Percentiles rank a stretch among this genome's conserved stretches.
Conservation (phyloP, 257 asterid species). For the Lycium ferocissimum region DNA sequence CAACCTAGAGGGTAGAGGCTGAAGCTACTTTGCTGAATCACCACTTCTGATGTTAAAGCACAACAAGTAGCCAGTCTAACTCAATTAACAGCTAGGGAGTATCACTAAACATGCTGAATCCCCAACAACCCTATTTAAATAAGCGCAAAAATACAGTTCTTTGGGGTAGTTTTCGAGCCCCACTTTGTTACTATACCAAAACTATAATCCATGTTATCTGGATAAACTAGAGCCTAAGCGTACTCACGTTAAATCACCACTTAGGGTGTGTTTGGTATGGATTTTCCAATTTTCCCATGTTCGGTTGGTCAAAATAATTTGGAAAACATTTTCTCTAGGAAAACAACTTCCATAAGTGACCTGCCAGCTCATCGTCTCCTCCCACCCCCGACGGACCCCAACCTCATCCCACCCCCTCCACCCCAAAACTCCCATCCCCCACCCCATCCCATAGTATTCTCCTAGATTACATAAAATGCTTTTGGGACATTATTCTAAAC, state of each 20-base stretch:
- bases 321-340: too few species aligned
- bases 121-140: not conserved
- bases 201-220: not conserved
- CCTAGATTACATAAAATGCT: too few species aligned
- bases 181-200: not conserved
- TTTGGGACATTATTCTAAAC: too few species aligned
- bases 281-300: too few species aligned
- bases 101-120: not conserved
- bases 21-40: not conserved
- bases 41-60: constrained; percentile 1
- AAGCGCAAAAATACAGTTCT: not conserved
- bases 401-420: too few species aligned
- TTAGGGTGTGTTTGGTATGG: too few species aligned
- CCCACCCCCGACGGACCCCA: too few species aligned
- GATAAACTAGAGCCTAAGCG: constrained; percentile 7
- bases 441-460: too few species aligned
- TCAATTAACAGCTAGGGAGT: not conserved
- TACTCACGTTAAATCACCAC: not conserved
- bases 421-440: too few species aligned
- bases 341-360: too few species aligned
- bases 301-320: too few species aligned
- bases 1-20: not conserved
- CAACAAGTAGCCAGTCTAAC: not conserved
- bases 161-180: not conserved
- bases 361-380: too few species aligned